Evolutionary conservation across 2,329 filamentous ascomycete genomes (phyloP), one percentile per base, ranked within the genome.

Genomic region (Penicillium sp.): DNA sequence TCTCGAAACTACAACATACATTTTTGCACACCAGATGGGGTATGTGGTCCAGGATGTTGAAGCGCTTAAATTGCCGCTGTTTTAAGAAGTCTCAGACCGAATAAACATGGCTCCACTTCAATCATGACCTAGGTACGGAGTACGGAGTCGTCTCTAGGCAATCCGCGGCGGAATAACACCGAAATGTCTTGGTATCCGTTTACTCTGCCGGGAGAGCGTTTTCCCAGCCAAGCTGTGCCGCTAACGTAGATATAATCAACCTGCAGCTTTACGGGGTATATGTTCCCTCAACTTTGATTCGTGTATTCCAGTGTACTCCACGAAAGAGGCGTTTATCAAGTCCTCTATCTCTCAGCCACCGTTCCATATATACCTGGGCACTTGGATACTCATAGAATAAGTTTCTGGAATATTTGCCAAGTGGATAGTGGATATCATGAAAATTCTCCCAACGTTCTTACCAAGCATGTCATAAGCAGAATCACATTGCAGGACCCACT

Each of bases 391-490:
- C 39, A 25, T 31, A 6, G n/a, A 31, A 52, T 17, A n/a, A 4
- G 10, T 15, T 19, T 39, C 29, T 43, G 29, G 39, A 52, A 52
- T 10, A 33, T 10, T n/a, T 27, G 27, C 49, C 49, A 43, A 52
- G 39, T 35, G 8, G 19, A 48, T 35, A 33, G 27, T 49, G 36
- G 49, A 36, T 27, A 44, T 35, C 13, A 17, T 45, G 1, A 19
- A 15, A 13, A 27, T 10, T 6, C 15, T 33, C 15, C 7, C 21
- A 35, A 15, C 12, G 3, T 35, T 19, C 45, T 52, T 52, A 52
- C 49, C 49, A 52, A 52, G 49, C 49, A 52, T 33, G 12, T 6
- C 12, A 25, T 52, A 52, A 52, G 39, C 49, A 52, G 39, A 31
- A 43, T 31, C 13, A 10, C 15, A n/a, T n/a, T 19, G 6, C 15